A percentile compares a stretch with the other conserved stretches of the same genome.
Conservation (phyloP, 2,329 filamentous ascomycete genomes). For the Purpureocillium lavendulum region DNA sequence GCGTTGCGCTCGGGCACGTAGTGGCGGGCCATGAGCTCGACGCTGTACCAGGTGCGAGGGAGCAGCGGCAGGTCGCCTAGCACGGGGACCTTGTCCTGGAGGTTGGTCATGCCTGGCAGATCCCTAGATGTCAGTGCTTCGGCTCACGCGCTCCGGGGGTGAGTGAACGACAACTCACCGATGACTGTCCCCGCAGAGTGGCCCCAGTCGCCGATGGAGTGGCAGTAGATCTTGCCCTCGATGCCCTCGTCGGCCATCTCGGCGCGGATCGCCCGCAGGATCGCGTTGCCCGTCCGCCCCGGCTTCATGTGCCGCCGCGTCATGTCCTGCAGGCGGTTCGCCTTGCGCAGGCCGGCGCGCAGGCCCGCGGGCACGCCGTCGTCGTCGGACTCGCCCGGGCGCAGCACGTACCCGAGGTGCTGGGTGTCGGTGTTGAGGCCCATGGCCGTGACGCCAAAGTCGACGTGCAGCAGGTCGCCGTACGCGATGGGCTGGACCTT, state of each 20-base stretch:
- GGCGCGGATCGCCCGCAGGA: conserved; percentile 26
- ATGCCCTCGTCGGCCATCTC: conserved; percentile 35
- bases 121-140: too few species aligned
- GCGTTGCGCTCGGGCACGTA: conserved; percentile 28
- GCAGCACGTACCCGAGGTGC: conserved; percentile 39
- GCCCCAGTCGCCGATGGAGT: conserved; percentile 39
- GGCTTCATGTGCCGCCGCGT: conserved; percentile 33
- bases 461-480: conserved; percentile 39
- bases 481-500: conserved; percentile 24
- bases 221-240: conserved; percentile 33
- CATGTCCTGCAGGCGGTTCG: conserved; percentile 39
- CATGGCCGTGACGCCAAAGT: conserved; percentile 35
- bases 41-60: conserved; percentile 38
- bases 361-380: conserved; percentile 18
- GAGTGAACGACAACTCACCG: conserved; percentile 20
- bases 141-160: too few species aligned
- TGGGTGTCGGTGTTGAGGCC: conserved; percentile 38
- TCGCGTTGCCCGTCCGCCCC: conserved; percentile 34
- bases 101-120: conserved; percentile 37
- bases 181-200: conserved; percentile 39
- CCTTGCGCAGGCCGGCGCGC: conserved; percentile 34
- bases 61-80: conserved; percentile 37
- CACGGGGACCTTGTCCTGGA: conserved; percentile 37
- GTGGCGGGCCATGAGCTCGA: conserved; percentile 40
- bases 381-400: conserved; percentile 28